These are phyloP conservation scores for Aspergillus pseudoterreus DNA, from an alignment of 2,329 filamentous ascomycete species.

Conservation along the genomic window DNA sequence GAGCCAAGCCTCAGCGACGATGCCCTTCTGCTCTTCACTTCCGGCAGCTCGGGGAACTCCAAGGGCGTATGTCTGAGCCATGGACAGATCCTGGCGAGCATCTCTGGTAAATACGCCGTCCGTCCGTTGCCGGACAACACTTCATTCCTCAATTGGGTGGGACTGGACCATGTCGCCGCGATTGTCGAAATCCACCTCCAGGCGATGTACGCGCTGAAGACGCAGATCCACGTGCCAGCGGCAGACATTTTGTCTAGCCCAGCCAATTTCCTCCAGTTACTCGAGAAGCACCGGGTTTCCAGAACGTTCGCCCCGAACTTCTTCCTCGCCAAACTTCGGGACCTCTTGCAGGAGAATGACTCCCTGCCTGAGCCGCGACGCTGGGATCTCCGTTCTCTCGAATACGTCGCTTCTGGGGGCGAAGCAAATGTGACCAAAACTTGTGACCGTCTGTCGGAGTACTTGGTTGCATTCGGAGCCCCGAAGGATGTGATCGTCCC, in stretches of 20 bases:
- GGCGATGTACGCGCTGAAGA: constrained; percentile 28
- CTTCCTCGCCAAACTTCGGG: too few relatives aligned
- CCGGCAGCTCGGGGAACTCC: constrained; percentile 49
- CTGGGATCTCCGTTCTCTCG: constrained; percentile 18
- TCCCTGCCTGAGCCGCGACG: too few relatives aligned
- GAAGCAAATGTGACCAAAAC: constrained; percentile 32
- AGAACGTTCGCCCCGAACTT: too few relatives aligned
- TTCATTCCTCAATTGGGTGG: constrained; percentile 36
- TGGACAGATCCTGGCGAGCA: constrained; percentile 40
- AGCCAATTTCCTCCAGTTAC: too few relatives aligned
- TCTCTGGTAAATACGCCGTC: constrained; percentile 36
- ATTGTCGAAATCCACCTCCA: constrained; percentile 52
- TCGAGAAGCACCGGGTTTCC: too few relatives aligned
- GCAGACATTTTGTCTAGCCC: too few relatives aligned
- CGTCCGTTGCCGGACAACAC: constrained; percentile 26
- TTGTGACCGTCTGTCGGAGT: constrained; percentile 35
- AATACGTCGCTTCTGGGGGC: constrained; percentile 34
- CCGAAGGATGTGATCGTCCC: constrained; percentile 39
- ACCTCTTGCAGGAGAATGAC: too few relatives aligned
- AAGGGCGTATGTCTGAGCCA: constrained; percentile 50
- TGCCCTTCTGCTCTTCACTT: constrained; percentile 49
- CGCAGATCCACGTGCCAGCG: too few relatives aligned
- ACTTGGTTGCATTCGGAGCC: constrained; percentile 25
- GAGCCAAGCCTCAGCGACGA: background rate
- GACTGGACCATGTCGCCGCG: constrained; percentile 51